Base-by-base conservation (phyloP, 345 rosid species). In the Brassica carinata region DNA sequence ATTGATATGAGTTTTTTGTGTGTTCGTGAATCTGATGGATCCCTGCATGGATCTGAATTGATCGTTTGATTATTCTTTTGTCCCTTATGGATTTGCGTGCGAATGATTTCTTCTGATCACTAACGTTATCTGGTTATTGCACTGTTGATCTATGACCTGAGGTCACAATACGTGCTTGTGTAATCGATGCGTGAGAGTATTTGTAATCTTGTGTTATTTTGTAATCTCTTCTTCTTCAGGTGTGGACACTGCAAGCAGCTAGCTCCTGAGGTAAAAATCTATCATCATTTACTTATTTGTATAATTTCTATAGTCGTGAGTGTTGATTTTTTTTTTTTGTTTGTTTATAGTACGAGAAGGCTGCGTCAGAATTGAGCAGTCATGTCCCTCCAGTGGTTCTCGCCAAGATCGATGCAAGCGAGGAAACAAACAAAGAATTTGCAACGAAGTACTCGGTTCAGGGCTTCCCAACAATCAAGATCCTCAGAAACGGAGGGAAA, bases 181-280 rank as follows among this genome's bases (percentile, higher is more conserved):
- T 10, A 13, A 10, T 8, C 33, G 9, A 5, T 31, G 10, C 62
- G 70, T 79, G 64, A 23, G 67, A 43, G 4, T 57, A 23, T 43
- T 34, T 67, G 64, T 14, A 48, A 68, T 79, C 57, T 65, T 5
- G 8, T 53, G 2, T n/a, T n/a, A 53, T 5, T 53, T 48, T 13
- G 17, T 13, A 26, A 27, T 53, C 67, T 51, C 34, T 0, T 1
- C 17, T 8, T 26, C n/a, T 75, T 71, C 87, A 93, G 99, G 99
- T 96, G 98, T 74, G 99, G 98, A 10, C 99, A 96, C 88, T 96
- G 99, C 79, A 89, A 89, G 88, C 88, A 89, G 66, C 98, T 96
- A 77, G 99, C 99, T 75, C 99, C 99, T 17, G 94, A 93, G 98
- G 99, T 96, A 87, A 17, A 36, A 33, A 7, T 7, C 23, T 5